These are phyloP conservation scores for Boletus tylopilopsis DNA, from an alignment of 768 basidiomycete species.

Conservation along the genomic window DNA sequence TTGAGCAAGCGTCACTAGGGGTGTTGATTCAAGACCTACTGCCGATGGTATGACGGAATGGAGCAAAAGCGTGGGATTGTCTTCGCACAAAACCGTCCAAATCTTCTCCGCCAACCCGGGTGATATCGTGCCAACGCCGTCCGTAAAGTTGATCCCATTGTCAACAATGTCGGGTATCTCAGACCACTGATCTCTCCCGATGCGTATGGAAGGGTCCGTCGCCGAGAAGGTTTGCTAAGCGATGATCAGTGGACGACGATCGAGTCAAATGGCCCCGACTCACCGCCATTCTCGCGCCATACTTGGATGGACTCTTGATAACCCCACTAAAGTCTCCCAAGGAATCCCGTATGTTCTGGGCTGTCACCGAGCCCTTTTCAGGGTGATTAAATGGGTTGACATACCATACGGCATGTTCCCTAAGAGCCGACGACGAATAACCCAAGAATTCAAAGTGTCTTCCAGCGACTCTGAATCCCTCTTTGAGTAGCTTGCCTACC, in stretches of 20 bases:
- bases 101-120: slow-evolving; percentile 54
- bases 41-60: slow-evolving; percentile 51
- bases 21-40: slow-evolving; percentile 38
- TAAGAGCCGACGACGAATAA: slow-evolving; percentile 75
- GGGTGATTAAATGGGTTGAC: slow-evolving; percentile 57
- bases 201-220: slow-evolving; percentile 69
- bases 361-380: slow-evolving; percentile 43
- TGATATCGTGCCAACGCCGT: slow-evolving; percentile 81
- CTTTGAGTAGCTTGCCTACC: slow-evolving; percentile 54
- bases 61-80: slow-evolving; percentile 33
- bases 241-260: slow-evolving; percentile 7
- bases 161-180: slow-evolving; percentile 53
- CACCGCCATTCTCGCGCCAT: slow-evolving; percentile 70
- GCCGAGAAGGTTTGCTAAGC: slow-evolving; percentile 74
- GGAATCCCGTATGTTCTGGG: slow-evolving; percentile 53
- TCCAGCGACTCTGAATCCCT: slow-evolving; percentile 68
- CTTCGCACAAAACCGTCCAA: slow-evolving; percentile 51
- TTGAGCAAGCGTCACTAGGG: background rate
- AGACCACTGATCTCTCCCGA: slow-evolving; percentile 57
- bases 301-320: slow-evolving; percentile 65
- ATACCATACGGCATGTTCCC: slow-evolving; percentile 83
- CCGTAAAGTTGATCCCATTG: slow-evolving; percentile 53
- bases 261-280: background rate
- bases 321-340: slow-evolving; percentile 69
- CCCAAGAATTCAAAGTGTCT: too few relatives aligned